Base-by-base conservation (phyloP, 2,329 filamentous ascomycete species). In the Sclerotiophoma versabilis region DNA sequence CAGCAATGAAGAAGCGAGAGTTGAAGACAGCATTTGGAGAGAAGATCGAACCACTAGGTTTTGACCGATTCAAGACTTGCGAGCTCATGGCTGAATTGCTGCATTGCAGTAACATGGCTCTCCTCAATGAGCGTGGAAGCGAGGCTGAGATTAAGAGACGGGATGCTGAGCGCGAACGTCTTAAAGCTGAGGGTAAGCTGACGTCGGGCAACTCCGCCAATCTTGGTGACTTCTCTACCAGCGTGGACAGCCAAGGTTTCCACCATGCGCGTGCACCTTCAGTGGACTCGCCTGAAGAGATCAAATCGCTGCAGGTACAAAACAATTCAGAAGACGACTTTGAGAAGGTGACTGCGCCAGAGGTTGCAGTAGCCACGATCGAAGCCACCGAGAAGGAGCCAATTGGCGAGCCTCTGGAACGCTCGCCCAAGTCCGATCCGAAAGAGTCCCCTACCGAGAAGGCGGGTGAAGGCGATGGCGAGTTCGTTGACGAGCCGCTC, bases 41-140 rank as follows among this genome's bases (percentile, higher is more conserved):
- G 38, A 91, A 89, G 74, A 93, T 99, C 46, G 92, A 98, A 75
- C 93, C 95, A 4, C 83, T 99, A 9, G 95, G 95, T 2, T 99
- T 99, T 71, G 95, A 99, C 76, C 85, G 95, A 17, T 99, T 99
- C 81, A 99, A 99, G 81, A 98, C 95, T 0, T 99, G 95, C 75
- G 95, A 99, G 76, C 82, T 99, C 55, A 98, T 99, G 95, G 95
- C 95, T 1, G 95, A 99, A 76, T 81, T 99, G 37, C 79, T 99
- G 32, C 95, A 99, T 75, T 99, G 95, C 77, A 98, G 93, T 74
- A 99, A 99, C 73, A 99, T 99, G 95, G 93, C 91, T 5, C 80
- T 99, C 29, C 80, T 99, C 62, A 99, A 99, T 71, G 93, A 98
- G 72, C 81, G 86, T 9, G 95, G 93, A 26, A 93, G 92, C 10